Evolutionary conservation across 139 green algal species (phyloP), one percentile per base, ranked within the genome.

Genomic region (Coccomyxa sp.): DNA sequence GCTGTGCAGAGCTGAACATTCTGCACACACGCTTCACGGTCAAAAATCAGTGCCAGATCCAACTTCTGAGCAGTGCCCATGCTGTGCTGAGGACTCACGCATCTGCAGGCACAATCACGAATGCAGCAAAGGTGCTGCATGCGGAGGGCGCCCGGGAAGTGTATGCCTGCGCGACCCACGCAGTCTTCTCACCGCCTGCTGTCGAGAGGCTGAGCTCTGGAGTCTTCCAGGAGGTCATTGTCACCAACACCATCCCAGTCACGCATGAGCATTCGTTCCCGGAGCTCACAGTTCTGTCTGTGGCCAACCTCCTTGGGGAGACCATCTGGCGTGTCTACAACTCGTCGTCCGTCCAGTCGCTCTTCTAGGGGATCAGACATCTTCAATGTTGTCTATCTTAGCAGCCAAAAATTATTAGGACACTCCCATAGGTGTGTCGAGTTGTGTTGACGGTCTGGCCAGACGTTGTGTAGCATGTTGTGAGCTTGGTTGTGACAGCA

Each of bases 311-410:
- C 78, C 82, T 99, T 39, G 97, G 97, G 0, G 97, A 99, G 83
- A 96, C 97, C 40, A 98, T 99, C 80, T 99, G 97, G 97, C 91
- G 96, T 16, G 93, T 99, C 9, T 97, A 99, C 90, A 98, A 98
- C 80, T 82, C 93, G 0, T 86, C 90, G 8, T 94, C 86, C 8
- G 91, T 98, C 39, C 87, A 95, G 81, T 87, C 87, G 7, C 81
- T 94, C 18, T 58, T 86, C 14, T 82, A 69, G n/a, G n/a, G n/a
- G n/a, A n/a, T n/a, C n/a, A n/a, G n/a, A n/a, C n/a, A n/a, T n/a
- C n/a, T n/a, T n/a, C n/a, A n/a, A n/a, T n/a, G n/a, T n/a, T n/a
- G n/a, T n/a, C n/a, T n/a, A n/a, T n/a, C n/a, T n/a, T n/a, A n/a
- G n/a, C n/a, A n/a, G n/a, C n/a, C n/a, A n/a, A n/a, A n/a, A n/a